A percentile compares a stretch with the other conserved stretches of the same genome.
These are phyloP conservation scores for Kregervanrija pseudodelftensis DNA, from an alignment of 805 yeast genomes.

Conservation along the genomic window DNA sequence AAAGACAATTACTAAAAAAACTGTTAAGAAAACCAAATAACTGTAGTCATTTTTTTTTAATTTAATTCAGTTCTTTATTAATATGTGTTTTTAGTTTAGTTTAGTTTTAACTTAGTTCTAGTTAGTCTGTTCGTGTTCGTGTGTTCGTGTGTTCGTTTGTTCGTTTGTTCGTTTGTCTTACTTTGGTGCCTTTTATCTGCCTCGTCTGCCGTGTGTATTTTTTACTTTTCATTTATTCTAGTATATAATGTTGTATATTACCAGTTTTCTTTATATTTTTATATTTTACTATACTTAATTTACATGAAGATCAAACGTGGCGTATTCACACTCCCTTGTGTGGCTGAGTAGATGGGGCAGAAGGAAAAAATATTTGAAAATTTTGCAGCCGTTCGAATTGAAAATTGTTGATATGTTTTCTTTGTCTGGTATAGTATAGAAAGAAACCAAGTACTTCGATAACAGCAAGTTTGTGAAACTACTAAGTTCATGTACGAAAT, in stretches of 20 bases:
- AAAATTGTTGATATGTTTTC: too few species aligned
- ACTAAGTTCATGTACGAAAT: too few species aligned
- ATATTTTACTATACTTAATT: background rate
- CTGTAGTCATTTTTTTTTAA: background rate
- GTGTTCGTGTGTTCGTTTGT: background rate
- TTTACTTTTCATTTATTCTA: background rate
- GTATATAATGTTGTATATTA: background rate
- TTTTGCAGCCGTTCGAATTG: too few species aligned
- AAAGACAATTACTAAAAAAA: constrained; percentile 18
- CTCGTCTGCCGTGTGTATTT: background rate
- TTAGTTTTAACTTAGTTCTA: background rate
- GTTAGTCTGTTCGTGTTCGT: background rate
- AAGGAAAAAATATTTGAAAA: too few species aligned
- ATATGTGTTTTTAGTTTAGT: background rate
- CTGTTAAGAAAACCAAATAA: constrained; percentile 17
- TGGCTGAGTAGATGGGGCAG: too few species aligned
- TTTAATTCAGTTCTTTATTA: constrained; percentile 3
- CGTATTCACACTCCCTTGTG: too few species aligned
- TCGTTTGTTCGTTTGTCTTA: background rate
- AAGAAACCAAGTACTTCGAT: too few species aligned
- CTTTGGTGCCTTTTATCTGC: constrained; percentile 2
- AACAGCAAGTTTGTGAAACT: too few species aligned
- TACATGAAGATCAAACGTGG: too few species aligned
- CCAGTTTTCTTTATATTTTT: background rate
- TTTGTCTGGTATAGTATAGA: too few species aligned